These are phyloP conservation scores for Verticillium nonalfalfae DNA, from an alignment of 2,329 filamentous ascomycete genomes.

Conservation along the genomic window DNA sequence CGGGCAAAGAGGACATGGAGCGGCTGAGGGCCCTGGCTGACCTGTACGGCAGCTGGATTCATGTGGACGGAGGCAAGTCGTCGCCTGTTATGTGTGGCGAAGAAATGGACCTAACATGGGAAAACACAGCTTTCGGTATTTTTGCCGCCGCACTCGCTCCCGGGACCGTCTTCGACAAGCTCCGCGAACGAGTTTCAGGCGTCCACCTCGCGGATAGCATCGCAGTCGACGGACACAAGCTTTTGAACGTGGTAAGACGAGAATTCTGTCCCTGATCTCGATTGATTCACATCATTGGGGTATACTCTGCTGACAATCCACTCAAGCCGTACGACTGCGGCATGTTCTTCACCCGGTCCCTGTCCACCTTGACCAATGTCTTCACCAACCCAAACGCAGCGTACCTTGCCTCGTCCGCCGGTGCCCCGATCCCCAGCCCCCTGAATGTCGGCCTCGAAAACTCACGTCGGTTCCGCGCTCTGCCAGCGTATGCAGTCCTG, in stretches of 20 bases:
- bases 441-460: slow-evolving; percentile 87
- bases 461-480: slow-evolving; percentile 79
- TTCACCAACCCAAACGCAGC: slow-evolving; percentile 83
- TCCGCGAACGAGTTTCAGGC: slow-evolving; percentile 49
- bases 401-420: slow-evolving; percentile 53
- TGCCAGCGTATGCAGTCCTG: slow-evolving; percentile 82
- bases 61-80: slow-evolving; percentile 68
- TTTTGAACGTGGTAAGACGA: slow-evolving; percentile 72
- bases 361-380: slow-evolving; percentile 50
- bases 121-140: slow-evolving; percentile 66
- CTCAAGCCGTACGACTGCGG: slow-evolving; percentile 79
- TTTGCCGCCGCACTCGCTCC: slow-evolving; percentile 63
- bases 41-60: slow-evolving; percentile 73
- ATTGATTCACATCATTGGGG: neutral
- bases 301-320: neutral
- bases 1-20: slow-evolving; percentile 50
- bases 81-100: neutral
- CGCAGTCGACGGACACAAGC: slow-evolving; percentile 79
- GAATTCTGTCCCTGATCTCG: neutral
- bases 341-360: slow-evolving; percentile 73
- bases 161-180: slow-evolving; percentile 45
- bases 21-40: slow-evolving; percentile 65
- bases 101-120: neutral
- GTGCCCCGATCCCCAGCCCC: slow-evolving; percentile 61
- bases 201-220: slow-evolving; percentile 84